Evolutionary conservation across 1,284 basidiomycete species (phyloP), one percentile per base, ranked within the genome.

Genomic region (Bjerkandera adusta): DNA sequence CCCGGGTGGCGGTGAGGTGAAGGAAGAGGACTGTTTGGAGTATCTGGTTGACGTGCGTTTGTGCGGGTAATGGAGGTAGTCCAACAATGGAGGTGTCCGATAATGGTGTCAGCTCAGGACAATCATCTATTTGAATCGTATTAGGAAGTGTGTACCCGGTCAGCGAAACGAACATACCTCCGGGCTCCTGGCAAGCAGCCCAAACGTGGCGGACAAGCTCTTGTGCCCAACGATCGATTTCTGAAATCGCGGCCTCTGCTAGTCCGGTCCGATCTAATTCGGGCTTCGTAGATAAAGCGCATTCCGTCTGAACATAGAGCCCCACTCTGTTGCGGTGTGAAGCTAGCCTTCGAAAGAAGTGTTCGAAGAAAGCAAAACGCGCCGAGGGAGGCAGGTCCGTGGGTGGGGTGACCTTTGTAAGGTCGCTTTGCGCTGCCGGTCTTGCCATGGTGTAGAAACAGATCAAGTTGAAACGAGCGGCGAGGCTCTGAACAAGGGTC

Each of bases 21-120:
- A 81, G 59, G 53, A 81, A 74, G 21, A 80, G 66, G 33, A 77
- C 70, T 6, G 72, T 68, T 52, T 75, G 78, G 18, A 79, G 58
- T 36, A 75, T 57, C 40, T 66, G 67, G 5, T 60, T 51, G 11
- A 77, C 52, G 13, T 65, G 55, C 10, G 64, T 62, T 36, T 56
- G 36, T 2, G 65, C 41, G 3, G 76, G 76, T 8, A 78, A 63
- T 11, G 59, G 57, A 11, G 69, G 65, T 5, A 80, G 64, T 38
- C 69, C 66, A 1, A 57, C 59, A 11, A 64, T 70, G 3, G 75
- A 75, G 6, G 76, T 77, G 56, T 80, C 77, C 0, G 69, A 58
- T 22, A 70, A 57, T 26, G 65, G 58, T 42, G 71, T 69, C 2
- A 76, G 60, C 36, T 42, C 58, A 10, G 75, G 76, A 51, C 73